Evolutionary conservation across 2,329 filamentous ascomycete genomes (phyloP).

Genomic region (Fusarium albidum): DNA sequence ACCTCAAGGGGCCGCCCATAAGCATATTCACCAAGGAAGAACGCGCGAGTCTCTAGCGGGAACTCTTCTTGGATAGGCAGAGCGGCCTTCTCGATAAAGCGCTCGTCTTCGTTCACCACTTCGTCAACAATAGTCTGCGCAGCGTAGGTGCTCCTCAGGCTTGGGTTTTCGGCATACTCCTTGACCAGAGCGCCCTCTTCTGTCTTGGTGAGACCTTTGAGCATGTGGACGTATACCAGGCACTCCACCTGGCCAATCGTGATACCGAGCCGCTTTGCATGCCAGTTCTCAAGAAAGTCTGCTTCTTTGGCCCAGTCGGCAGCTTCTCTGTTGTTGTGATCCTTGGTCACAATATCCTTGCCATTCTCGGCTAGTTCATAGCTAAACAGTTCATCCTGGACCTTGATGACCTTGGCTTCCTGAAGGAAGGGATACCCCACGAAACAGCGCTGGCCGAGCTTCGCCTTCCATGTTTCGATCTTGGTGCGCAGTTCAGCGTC

Average conservation of each 20-base stretch:
- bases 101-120: constrained; percentile 88
- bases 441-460: constrained; percentile 85
- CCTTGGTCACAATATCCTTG: constrained; percentile 69
- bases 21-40: constrained; percentile 93
- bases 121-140: constrained; percentile 89
- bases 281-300: constrained; percentile 81
- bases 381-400: constrained; percentile 93
- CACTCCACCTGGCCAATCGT: constrained; percentile 88
- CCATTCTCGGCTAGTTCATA: constrained; percentile 77
- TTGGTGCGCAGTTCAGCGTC: constrained; percentile 77
- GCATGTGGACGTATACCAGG: constrained; percentile 89
- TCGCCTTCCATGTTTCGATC: constrained; percentile 75
- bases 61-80: constrained; percentile 92
- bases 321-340: constrained; percentile 80
- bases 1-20: constrained; percentile 93
- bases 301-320: constrained; percentile 87
- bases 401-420: constrained; percentile 87
- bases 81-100: constrained; percentile 91
- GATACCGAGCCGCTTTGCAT: constrained; percentile 91
- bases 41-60: constrained; percentile 80
- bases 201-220: constrained; percentile 89
- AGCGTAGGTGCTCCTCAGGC: constrained; percentile 90
- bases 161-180: constrained; percentile 86
- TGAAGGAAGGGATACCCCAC: constrained; percentile 96
- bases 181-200: constrained; percentile 92